Conservation (phyloP, 768 basidiomycete species). For the Leccinellum albellum region DNA sequence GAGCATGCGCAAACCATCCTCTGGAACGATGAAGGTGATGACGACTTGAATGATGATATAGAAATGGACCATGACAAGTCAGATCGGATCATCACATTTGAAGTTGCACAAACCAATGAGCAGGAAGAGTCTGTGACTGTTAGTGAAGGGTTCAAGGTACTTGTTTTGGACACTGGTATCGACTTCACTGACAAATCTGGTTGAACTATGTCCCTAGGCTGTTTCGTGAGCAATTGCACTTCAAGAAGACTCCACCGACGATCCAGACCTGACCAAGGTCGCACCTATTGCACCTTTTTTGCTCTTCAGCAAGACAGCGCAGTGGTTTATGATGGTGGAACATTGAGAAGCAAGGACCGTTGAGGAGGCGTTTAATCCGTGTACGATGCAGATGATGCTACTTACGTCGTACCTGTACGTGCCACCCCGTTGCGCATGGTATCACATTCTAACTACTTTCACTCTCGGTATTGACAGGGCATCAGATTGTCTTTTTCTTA, state of each 20-base stretch:
- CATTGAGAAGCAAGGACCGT: conserved; percentile 13
- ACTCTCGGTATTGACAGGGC: conserved; percentile 9
- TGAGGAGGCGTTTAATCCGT: neutral
- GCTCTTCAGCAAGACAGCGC: conserved; percentile 37
- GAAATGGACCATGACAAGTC: conserved; percentile 37
- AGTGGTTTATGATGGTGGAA: conserved; percentile 38
- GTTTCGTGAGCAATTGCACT: conserved; percentile 10
- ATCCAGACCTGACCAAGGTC: conserved; percentile 1
- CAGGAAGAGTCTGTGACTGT: conserved; percentile 48
- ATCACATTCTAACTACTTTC: neutral
- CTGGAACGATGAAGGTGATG: conserved; percentile 37
- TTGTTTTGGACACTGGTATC: neutral
- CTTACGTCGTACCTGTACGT: conserved; percentile 22
- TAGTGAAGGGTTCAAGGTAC: conserved; percentile 42
- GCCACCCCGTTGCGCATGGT: neutral
- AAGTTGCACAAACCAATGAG: conserved; percentile 53
- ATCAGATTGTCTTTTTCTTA: conserved; percentile 22
- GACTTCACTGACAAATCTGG: neutral
- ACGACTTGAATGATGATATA: conserved; percentile 22
- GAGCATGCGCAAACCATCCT: conserved; percentile 44
- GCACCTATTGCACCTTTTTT: conserved; percentile 25
- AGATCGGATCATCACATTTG: conserved; percentile 51
- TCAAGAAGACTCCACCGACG: conserved; percentile 6
- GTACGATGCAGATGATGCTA: neutral
- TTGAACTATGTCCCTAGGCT: conserved; percentile 1